These are phyloP conservation scores for Fusarium pilosicola DNA, from an alignment of 2,329 filamentous ascomycete species.

Conservation along the genomic window DNA sequence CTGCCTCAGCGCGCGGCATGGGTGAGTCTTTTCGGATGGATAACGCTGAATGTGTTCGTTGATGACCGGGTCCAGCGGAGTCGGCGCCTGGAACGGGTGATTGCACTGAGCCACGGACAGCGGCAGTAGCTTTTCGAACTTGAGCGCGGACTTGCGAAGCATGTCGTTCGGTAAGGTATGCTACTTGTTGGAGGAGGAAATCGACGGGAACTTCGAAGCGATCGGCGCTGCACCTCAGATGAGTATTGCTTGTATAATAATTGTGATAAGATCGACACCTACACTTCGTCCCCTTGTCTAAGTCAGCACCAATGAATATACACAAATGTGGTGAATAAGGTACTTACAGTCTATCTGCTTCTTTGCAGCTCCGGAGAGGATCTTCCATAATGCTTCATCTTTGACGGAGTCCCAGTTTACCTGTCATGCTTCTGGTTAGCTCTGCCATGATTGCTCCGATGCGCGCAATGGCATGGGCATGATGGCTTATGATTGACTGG, in stretches of 20 bases:
- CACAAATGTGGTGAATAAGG: background rate
- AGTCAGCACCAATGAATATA: conserved; percentile 32
- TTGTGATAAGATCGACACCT: conserved; percentile 50
- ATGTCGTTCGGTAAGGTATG: conserved; percentile 92
- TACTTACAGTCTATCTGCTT: conserved; percentile 85
- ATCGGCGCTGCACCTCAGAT: conserved; percentile 64
- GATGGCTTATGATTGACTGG: conserved; percentile 19
- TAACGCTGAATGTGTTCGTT: conserved; percentile 62
- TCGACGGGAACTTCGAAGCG: conserved; percentile 86
- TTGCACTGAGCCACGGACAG: conserved; percentile 65
- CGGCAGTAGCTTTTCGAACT: conserved; percentile 78
- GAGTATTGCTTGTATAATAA: conserved; percentile 31
- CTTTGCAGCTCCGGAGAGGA: conserved; percentile 83
- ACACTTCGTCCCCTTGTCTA: conserved; percentile 78
- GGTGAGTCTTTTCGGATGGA: conserved; percentile 69
- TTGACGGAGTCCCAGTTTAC: conserved; percentile 89
- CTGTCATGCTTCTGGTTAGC: conserved; percentile 57
- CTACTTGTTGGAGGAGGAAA: conserved; percentile 92
- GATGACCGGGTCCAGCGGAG: conserved; percentile 49
- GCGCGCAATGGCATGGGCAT: conserved; percentile 25
- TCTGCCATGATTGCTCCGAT: conserved; percentile 18
- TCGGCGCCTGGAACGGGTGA: conserved; percentile 66
- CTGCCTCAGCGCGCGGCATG: conserved; percentile 58
- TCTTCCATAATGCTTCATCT: conserved; percentile 89
- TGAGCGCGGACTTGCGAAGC: conserved; percentile 90